Conservation (phyloP, 257 asterid species). For the Vinca minor region DNA sequence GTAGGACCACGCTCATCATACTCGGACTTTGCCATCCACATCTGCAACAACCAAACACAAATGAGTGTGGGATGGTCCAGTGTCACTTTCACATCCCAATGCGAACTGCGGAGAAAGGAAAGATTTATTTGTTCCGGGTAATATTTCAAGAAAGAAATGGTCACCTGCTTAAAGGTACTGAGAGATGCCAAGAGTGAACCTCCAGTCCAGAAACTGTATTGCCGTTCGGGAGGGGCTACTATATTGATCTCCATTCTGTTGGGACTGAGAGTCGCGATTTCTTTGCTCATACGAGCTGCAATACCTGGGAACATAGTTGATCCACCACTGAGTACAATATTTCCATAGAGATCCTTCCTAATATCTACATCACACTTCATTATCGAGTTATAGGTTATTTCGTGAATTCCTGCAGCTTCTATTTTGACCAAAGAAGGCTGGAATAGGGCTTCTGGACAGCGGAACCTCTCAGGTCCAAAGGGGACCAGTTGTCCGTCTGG, state of each 20-base stretch:
- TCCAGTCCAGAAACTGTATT: conserved; percentile 68
- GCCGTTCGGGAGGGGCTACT: conserved; percentile 60
- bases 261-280: conserved; percentile 50
- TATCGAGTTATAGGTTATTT: too few relatives aligned
- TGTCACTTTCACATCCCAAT: not conserved
- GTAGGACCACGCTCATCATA: conserved; percentile 55
- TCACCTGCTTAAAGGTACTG: conserved; percentile 61
- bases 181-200: conserved; percentile 57
- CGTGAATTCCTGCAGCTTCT: too few relatives aligned
- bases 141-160: too few relatives aligned
- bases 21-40: conserved; percentile 53
- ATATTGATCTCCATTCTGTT: conserved; percentile 59
- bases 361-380: too few relatives aligned
- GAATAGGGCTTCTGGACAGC: conserved; percentile 35
- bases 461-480: conserved; percentile 34
- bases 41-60: conserved; percentile 25
- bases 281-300: conserved; percentile 63
- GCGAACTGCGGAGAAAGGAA: too few relatives aligned
- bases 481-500: conserved; percentile 38
- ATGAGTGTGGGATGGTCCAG: not conserved
- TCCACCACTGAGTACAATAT: too few relatives aligned
- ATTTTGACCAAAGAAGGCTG: conserved; percentile 31
- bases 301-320: conserved; percentile 64
- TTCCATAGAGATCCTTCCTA: too few relatives aligned
- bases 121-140: too few relatives aligned